Conservation (phyloP, 2,329 filamentous ascomycete species). For the Fusarium luffae region DNA sequence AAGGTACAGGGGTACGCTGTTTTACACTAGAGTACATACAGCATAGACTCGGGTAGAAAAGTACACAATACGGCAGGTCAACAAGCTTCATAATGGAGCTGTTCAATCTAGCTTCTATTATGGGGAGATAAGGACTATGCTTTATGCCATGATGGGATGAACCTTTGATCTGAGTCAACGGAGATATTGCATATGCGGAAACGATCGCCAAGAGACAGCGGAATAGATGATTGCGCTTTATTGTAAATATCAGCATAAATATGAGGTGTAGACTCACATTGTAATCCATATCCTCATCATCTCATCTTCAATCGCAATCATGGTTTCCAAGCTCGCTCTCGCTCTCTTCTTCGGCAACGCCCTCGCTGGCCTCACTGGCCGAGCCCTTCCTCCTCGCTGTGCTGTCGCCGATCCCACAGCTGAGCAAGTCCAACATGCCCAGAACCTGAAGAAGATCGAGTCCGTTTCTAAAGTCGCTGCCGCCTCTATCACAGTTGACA, state of each 20-base stretch:
- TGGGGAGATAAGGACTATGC: background rate
- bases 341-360: slow-evolving; percentile 22
- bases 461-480: slow-evolving; percentile 3
- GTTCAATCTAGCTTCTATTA: background rate
- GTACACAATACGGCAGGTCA: slow-evolving; percentile 23
- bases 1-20: slow-evolving; percentile 8
- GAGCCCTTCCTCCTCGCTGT: slow-evolving; percentile 21
- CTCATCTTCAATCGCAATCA: background rate
- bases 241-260: background rate
- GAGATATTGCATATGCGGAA: slow-evolving; percentile 10
- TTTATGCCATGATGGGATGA: slow-evolving; percentile 3
- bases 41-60: background rate
- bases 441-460: slow-evolving; percentile 25
- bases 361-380: slow-evolving; percentile 7
- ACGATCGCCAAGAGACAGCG: slow-evolving; percentile 6
- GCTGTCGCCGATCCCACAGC: slow-evolving; percentile 24
- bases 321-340: slow-evolving; percentile 29
- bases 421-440: slow-evolving; percentile 14
- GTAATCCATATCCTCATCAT: background rate
- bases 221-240: background rate
- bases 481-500: slow-evolving; percentile 32
- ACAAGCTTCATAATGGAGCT: background rate
- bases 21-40: background rate
- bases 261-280: background rate
- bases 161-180: slow-evolving; percentile 10